Conservation (phyloP, 2,329 filamentous ascomycete species). For the Orbilia oligospora region DNA sequence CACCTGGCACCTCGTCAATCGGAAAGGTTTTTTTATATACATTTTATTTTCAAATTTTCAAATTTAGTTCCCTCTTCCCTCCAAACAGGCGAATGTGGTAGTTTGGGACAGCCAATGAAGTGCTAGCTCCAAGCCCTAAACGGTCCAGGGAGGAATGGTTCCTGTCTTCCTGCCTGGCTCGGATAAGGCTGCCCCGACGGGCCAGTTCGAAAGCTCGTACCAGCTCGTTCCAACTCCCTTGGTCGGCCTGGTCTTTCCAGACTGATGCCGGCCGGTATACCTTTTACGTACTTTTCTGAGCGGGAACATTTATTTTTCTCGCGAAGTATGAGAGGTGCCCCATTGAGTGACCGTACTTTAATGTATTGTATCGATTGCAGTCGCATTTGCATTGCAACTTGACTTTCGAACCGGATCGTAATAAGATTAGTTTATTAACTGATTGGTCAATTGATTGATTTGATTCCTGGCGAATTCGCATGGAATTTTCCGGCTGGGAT, state of each 20-base stretch:
- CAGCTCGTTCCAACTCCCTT: conserved; percentile 29
- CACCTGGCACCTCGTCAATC: conserved; percentile 8
- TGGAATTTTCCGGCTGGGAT: conserved; percentile 60
- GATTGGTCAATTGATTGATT: neutral
- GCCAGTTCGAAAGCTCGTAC: conserved; percentile 20
- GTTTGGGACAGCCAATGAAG: conserved; percentile 37
- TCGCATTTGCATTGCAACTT: neutral
- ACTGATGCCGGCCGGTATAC: conserved; percentile 11
- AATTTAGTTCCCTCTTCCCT: neutral
- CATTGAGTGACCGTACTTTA: neutral
- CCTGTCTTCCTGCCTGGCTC: conserved; percentile 53
- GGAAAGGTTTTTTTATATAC: conserved; percentile 2
- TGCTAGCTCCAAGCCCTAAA: conserved; percentile 38
- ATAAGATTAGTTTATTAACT: neutral
- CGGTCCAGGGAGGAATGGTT: conserved; percentile 12
- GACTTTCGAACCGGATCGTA: neutral
- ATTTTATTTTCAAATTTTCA: neutral
- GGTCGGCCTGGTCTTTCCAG: conserved; percentile 36
- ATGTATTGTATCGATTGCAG: neutral
- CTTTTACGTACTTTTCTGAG: conserved; percentile 19
- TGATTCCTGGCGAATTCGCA: conserved; percentile 29
- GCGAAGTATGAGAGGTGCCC: neutral
- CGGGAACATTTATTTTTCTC: conserved; percentile 36
- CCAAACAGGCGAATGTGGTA: conserved; percentile 26
- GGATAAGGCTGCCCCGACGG: conserved; percentile 59